These are phyloP conservation scores for Irpex rosettiformis DNA, from an alignment of 1,284 basidiomycete species.

Conservation along the genomic window DNA sequence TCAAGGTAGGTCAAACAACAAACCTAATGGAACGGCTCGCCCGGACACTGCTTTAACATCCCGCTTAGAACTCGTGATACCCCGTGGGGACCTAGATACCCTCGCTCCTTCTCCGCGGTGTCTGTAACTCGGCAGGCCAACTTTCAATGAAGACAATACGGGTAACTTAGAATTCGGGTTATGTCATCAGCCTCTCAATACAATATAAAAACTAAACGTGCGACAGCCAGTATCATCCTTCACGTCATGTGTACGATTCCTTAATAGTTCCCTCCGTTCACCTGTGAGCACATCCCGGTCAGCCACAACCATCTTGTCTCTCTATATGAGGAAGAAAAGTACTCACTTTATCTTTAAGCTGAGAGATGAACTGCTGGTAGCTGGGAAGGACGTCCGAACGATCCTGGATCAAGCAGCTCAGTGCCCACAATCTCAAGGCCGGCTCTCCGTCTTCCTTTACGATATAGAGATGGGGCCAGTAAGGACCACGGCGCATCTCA, in stretches of 20 bases:
- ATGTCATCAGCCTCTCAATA: not conserved
- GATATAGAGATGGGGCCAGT: constrained; percentile 93
- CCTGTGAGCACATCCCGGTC: constrained; percentile 11
- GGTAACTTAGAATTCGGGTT: not conserved
- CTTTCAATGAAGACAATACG: not conserved
- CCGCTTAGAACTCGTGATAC: not conserved
- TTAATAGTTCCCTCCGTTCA: constrained; percentile 20
- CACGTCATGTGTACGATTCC: not conserved
- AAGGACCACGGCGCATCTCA: constrained; percentile 86
- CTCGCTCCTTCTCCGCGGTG: not conserved
- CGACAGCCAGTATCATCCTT: not conserved
- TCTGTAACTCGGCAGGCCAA: not conserved
- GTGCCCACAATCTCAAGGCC: constrained; percentile 89
- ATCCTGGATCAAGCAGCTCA: constrained; percentile 94
- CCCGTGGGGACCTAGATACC: not conserved
- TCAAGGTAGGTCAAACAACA: not conserved
- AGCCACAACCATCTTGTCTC: not conserved
- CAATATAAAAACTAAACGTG: constrained; percentile 1
- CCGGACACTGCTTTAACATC: not conserved
- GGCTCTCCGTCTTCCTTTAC: constrained; percentile 99
- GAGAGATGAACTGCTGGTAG: constrained; percentile 90
- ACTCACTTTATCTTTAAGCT: constrained; percentile 72
- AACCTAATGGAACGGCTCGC: not conserved
- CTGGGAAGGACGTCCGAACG: constrained; percentile 92
- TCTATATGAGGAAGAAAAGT: not conserved